A percentile compares a stretch with the other conserved stretches of the same genome.
Conservation (phyloP, 352 stramenopile genomes). For the Globisporangium viniferum region DNA sequence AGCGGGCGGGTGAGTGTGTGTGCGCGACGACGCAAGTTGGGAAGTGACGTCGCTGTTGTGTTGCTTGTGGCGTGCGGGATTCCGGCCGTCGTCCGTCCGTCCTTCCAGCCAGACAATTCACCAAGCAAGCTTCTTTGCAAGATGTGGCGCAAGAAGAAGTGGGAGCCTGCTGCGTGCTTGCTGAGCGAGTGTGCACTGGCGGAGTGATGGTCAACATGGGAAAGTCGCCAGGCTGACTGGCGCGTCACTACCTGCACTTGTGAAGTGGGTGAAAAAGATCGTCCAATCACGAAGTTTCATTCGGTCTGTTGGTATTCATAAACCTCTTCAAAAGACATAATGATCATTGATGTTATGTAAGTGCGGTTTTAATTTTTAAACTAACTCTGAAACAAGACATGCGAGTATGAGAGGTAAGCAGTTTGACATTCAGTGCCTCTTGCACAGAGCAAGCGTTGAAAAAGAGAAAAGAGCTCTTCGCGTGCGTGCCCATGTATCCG, state of each 20-base stretch:
- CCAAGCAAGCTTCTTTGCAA: neutral
- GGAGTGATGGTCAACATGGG: conserved; percentile 9
- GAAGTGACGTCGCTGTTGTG: conserved; percentile 6
- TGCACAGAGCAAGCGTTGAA: neutral
- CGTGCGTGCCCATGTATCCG: conserved; percentile 8
- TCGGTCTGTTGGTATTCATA: neutral
- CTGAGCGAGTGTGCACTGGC: neutral
- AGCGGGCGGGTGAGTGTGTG: neutral
- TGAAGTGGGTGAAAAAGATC: neutral
- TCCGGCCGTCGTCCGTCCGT: neutral
- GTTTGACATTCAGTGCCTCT: neutral
- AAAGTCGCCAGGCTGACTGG: conserved; percentile 12
- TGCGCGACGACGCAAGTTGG: conserved; percentile 7
- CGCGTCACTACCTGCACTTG: conserved; percentile 8
- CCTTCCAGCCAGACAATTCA: neutral
- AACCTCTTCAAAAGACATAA: too few species aligned
- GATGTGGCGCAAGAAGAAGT: conserved; percentile 7
- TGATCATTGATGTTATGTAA: neutral
- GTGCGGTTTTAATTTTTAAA: neutral
- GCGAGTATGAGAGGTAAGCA: neutral
- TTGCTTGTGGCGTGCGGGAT: neutral
- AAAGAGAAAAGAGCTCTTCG: neutral
- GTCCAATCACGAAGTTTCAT: neutral
- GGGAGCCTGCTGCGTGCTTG: neutral
- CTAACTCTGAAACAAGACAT: neutral